Evolutionary conservation across 1,139 yeast genomes (phyloP).

Genomic region (Saccharomyces hybrid): DNA sequence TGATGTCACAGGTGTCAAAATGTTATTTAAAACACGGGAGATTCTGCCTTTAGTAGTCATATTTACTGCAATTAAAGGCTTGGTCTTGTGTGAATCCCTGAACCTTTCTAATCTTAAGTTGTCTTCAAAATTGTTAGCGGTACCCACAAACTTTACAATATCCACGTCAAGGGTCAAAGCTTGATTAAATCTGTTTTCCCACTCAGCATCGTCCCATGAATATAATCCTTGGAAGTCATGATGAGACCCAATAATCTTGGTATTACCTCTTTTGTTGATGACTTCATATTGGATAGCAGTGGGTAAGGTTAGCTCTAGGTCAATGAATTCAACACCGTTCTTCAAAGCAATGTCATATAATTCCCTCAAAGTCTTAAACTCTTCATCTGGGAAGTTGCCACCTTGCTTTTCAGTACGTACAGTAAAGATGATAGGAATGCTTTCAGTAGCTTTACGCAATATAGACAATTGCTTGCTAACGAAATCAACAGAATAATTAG

Average conservation of each 20-base stretch:
- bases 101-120: conserved; percentile 66
- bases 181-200: conserved; percentile 64
- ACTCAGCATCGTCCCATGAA: conserved; percentile 61
- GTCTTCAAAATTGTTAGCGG: conserved; percentile 56
- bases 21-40: conserved; percentile 65
- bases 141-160: conserved; percentile 75
- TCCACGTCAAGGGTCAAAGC: conserved; percentile 65
- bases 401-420: conserved; percentile 75
- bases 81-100: conserved; percentile 42
- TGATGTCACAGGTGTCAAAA: conserved; percentile 82
- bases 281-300: conserved; percentile 35
- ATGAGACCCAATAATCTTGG: conserved; percentile 74
- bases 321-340: conserved; percentile 52
- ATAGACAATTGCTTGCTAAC: conserved; percentile 70
- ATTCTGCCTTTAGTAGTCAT: conserved; percentile 71
- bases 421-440: conserved; percentile 73
- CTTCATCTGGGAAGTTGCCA: conserved; percentile 62
- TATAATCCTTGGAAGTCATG: conserved; percentile 59
- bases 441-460: conserved; percentile 51
- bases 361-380: conserved; percentile 39
- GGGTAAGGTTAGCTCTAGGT: conserved; percentile 43
- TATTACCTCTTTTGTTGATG: conserved; percentile 44
- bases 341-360: conserved; percentile 59
- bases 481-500: conserved; percentile 41
- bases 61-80: conserved; percentile 78